phyloP scores from a whole-genome alignment of 495 filamentous ascomycete species.

The Letharia lupina region DNA sequence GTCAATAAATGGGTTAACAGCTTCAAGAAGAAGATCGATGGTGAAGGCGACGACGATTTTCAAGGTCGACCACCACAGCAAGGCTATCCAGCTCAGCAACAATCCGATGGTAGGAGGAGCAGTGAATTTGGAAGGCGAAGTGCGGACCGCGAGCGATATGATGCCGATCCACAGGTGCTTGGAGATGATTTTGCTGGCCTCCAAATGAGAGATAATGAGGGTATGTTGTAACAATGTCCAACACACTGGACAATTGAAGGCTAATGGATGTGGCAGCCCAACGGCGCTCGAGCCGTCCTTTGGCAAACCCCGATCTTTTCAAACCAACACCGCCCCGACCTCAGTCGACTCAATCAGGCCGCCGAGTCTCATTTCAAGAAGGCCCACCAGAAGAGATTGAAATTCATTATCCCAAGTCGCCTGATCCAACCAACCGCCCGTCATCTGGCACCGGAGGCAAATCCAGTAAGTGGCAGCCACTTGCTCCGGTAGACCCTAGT shows the following conservation, averaged over 20 bases:
- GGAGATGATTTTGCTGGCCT: constrained; percentile 87
- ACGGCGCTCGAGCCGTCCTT: constrained; percentile 51
- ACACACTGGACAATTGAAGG: too few species aligned
- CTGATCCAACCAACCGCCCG: constrained; percentile 38
- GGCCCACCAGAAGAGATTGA: constrained; percentile 67
- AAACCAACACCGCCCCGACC: constrained; percentile 58
- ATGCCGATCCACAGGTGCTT: constrained; percentile 87
- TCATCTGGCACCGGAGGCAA: constrained; percentile 43
- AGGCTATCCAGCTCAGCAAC: constrained; percentile 35
- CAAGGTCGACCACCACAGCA: constrained; percentile 34
- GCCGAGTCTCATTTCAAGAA: constrained; percentile 75
- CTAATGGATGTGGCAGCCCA: constrained; percentile 29
- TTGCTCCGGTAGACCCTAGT: constrained; percentile 77
- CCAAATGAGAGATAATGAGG: constrained; percentile 70
- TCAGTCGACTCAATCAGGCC: constrained; percentile 47
- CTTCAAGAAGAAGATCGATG: constrained; percentile 85
- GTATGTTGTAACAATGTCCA: constrained; percentile 29
- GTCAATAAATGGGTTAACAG: constrained; percentile 89
- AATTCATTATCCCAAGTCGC: constrained; percentile 60
- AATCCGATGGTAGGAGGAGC: constrained; percentile 46
- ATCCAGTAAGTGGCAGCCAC: constrained; percentile 92
- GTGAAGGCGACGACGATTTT: constrained; percentile 55
- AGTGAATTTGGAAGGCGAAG: constrained; percentile 57
- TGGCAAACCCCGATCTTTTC: constrained; percentile 72
- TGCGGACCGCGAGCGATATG: constrained; percentile 79